Base-by-base conservation (phyloP, 2,329 filamentous ascomycete genomes). In the Pseudogymnoascus sp. region DNA sequence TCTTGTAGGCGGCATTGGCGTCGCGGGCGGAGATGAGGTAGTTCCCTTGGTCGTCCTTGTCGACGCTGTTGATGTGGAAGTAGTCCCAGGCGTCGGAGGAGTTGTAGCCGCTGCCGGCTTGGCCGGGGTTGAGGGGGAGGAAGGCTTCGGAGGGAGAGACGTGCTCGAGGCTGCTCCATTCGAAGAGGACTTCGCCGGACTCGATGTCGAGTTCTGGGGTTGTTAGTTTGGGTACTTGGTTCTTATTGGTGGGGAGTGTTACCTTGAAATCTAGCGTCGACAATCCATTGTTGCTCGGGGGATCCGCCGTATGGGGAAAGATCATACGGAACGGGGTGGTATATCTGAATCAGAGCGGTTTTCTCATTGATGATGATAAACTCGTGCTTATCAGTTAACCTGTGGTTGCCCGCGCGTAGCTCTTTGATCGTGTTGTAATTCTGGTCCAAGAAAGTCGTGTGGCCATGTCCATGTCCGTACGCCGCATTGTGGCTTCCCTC, bases 81-180 rank as follows among this genome's bases (percentile, higher is more conserved):
- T 70, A 72, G 61, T 72, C 71, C 81, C 71, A 83, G 10, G 70
- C 82, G 62, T 76, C 72, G 0, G 73, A 73, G 8, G 73, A 74
- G 67, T 75, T 77, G 43, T 71, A 74, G 6, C 75, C 76, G 10
- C 71, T 69, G 14, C 76, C 71, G 13, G 74, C 76, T 64, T 80
- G 78, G 25, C 79, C 79, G 0, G 78, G 77, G 66, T 79, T 78
- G 31, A 82, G 73, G 11, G 78, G 76, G 10, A 82, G 73, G 11
- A 81, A 73, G 5, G 78, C 75, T 67, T 81, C 79, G 80, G 57
- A 76, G 1, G 81, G 81, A 48, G 61, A 57, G 6, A 69, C 66
- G 71, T 85, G 81, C 64, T 85, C 82, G 8, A 85, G 73, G 67
- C 80, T 81, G 31, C 77, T 78, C 84, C 84, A 86, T 68, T 86